Base-by-base conservation (phyloP, 495 filamentous ascomycete species). In the Lasiosphaeria miniovina region DNA sequence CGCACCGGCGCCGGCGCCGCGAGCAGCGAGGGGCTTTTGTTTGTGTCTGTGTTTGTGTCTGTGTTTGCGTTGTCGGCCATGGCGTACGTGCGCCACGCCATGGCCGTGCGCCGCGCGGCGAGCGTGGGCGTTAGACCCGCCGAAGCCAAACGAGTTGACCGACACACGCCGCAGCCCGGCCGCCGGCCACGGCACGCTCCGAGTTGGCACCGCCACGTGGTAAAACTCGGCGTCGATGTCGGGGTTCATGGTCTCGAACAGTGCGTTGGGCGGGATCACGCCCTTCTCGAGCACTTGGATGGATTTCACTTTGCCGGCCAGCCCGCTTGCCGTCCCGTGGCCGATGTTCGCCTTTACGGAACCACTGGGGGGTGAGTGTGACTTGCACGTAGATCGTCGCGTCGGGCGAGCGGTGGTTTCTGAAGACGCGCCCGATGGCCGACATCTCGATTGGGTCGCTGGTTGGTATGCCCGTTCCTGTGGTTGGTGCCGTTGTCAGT, bases 331-430 rank as follows among this genome's bases (percentile, higher is more conserved):
- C n/a, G n/a, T n/a, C n/a, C n/a, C n/a, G 61, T 86, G 84, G 0
- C 83, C 81, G 33, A 84, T 76, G 55, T 83, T 82, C 0, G 74
- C 67, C 54, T 86, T 86, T 0, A 85, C 66, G 1, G 81, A 80
- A 2, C 82, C 82, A 40, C 69, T 70, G 35, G n/a, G 17, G 10
- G 45, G 36, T 40, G 24, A 11, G 50, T 33, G 6, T 12, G 55
- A 67, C 71, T 52, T 50, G 71, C 71, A 86, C 70, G 51, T 75
- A 75, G 7, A 82, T 63, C 0, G 76, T 72, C 2, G 74, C 65
- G 17, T 69, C 38, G 4, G 55, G 11, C 3, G 64, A 65, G 24
- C 69, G 57, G 33, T 63, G 68, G 2, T 50, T 51, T 8, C 69
- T 63, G 52, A 78, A 77, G 5, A 68, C 75, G 32, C 56, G 65